Evolutionary conservation across 805 yeast genomes (phyloP), one percentile per base, ranked within the genome.

Genomic region (Lipomyces starkeyi): DNA sequence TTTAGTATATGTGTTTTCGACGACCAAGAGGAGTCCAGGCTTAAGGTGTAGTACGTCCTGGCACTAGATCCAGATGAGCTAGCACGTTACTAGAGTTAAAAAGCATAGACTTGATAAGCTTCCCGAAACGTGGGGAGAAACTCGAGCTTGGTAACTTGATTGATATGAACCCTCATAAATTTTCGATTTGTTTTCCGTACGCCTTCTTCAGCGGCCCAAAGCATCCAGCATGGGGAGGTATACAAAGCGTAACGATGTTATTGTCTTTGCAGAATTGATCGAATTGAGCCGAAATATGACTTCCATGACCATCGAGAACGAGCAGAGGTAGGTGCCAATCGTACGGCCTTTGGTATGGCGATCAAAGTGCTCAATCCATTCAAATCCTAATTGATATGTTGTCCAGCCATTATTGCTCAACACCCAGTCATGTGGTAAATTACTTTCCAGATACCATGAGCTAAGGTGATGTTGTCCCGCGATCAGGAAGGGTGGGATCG

Each of bases 221-320:
- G 25, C 59, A 55, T 9, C 67, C 64, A 17, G 43, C 60, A 61
- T 64, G 67, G 22, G 64, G 59, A 60, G 67, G 64, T 57, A 58
- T 63, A 59, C 63, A 63, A 13, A 63, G 58, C n/a, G 63, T 58
- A 32, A 62, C 20, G 13, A 62, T 62, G 5, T 57, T 58, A 22
- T 58, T 57, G 1, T 62, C 40, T 40, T 25, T 11, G 57, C 65
- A 62, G 53, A 34, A 61, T 9, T 17, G 35, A n/a, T 49, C 27
- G 34, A 59, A 63, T 8, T 11, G 49, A 14, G 64, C 52, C 3
- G 67, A n/a, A n/a, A n/a, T n/a, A n/a, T n/a, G n/a, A n/a, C n/a
- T n/a, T n/a, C n/a, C n/a, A n/a, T n/a, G n/a, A 32, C 67, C 59
- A 40, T 64, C 65, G 54, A 64, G 40, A n/a, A 61, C 54, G 17